Percentiles rank a stretch among this genome's conserved stretches.
Conservation (phyloP, 192 early-diverging fungal species). For the Coemansia sp. region DNA sequence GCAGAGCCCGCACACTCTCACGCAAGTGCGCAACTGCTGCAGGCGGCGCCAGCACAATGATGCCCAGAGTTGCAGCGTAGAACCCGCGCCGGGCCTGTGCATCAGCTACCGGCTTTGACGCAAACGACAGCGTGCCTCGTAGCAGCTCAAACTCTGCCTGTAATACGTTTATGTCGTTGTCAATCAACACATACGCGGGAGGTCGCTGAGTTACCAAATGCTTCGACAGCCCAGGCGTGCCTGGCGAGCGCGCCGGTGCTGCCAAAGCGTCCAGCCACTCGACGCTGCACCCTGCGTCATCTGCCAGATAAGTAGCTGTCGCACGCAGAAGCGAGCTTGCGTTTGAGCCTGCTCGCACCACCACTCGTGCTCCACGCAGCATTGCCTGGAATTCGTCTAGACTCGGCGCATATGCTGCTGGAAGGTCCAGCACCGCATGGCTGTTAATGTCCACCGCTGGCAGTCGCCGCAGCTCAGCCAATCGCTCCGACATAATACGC, state of each 20-base stretch:
- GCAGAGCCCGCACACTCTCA: slow-evolving; percentile 19
- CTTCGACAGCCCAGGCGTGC: slow-evolving; percentile 24
- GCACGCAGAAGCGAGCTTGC: slow-evolving; percentile 10
- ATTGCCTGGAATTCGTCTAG: slow-evolving; percentile 38
- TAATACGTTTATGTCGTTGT: slow-evolving; percentile 25
- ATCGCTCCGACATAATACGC: background rate
- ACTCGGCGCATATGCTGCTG: slow-evolving; percentile 12
- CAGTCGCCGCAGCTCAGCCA: background rate
- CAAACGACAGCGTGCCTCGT: slow-evolving; percentile 48
- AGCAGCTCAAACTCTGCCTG: slow-evolving; percentile 42
- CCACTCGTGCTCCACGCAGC: slow-evolving; percentile 38
- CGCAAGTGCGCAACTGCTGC: slow-evolving; percentile 12
- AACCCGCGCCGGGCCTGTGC: slow-evolving; percentile 6
- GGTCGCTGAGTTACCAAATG: slow-evolving; percentile 38
- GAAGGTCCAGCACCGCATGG: slow-evolving; percentile 16
- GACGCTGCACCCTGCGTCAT: slow-evolving; percentile 25
- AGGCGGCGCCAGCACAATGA: slow-evolving; percentile 34
- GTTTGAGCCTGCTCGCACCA: slow-evolving; percentile 12
- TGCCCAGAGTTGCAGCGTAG: slow-evolving; percentile 34
- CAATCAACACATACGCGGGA: slow-evolving; percentile 40
- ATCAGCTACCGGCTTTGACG: slow-evolving; percentile 10
- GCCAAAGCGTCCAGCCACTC: slow-evolving; percentile 19
- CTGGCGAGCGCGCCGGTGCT: slow-evolving; percentile 15
- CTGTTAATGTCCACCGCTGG: slow-evolving; percentile 19
- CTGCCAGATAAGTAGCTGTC: slow-evolving; percentile 19